Conservation (phyloP, 345 rosid species). For the Tarenaya hassleriana region DNA sequence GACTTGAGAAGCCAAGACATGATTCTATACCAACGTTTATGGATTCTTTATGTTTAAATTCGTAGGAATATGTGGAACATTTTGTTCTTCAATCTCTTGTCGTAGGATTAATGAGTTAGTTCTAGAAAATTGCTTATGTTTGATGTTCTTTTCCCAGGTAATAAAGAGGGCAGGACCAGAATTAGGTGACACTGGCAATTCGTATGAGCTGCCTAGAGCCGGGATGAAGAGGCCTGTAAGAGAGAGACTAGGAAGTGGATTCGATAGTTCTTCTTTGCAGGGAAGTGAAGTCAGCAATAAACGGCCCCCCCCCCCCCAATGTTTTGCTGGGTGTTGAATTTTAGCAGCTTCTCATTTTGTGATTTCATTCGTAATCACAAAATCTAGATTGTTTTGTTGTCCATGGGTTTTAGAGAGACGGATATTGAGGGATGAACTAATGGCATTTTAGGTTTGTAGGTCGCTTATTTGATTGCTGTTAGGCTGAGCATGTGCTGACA, state of each 20-base stretch:
- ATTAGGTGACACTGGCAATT: constrained; percentile 29
- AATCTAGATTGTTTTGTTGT: constrained; percentile 1
- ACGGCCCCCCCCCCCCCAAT: constrained; percentile 37
- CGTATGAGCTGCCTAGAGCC: constrained; percentile 32
- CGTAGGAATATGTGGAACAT: not conserved
- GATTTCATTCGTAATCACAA: constrained; percentile 2
- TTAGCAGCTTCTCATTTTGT: constrained; percentile 5
- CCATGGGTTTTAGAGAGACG: not conserved
- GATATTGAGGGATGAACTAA: not conserved
- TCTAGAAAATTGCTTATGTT: not conserved
- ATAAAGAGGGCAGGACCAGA: constrained; percentile 57
- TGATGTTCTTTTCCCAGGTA: constrained; percentile 42
- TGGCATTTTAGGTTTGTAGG: not conserved
- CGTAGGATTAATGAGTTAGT: not conserved
- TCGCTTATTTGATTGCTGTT: constrained; percentile 10
- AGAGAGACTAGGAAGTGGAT: constrained; percentile 67
- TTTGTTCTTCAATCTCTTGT: no score
- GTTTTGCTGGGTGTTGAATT: not conserved
- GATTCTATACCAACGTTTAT: not conserved
- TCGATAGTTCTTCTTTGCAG: constrained; percentile 31
- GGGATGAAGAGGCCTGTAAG: constrained; percentile 77
- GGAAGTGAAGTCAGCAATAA: constrained; percentile 42
- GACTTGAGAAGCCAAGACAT: not conserved
- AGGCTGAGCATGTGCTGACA: constrained; percentile 1
- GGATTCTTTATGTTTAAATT: not conserved